Conservation (phyloP, 176 grass and related monocot species). For the Pontederia crassipes region DNA sequence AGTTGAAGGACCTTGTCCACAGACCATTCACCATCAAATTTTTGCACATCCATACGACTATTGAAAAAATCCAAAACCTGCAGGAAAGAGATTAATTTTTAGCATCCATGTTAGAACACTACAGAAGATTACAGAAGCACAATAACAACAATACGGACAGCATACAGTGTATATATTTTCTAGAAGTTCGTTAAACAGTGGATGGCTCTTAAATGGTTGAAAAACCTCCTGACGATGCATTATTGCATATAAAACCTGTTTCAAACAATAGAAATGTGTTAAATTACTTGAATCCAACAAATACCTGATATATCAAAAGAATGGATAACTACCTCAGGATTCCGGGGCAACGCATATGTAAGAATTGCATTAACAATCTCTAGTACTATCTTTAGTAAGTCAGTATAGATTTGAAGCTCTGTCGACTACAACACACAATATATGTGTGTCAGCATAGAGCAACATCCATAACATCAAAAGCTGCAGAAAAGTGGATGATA, state of each 20-base stretch:
- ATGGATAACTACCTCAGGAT: slow-evolving; percentile 68
- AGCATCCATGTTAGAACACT: slow-evolving; percentile 3
- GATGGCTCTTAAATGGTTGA: slow-evolving; percentile 93
- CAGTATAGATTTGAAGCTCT: slow-evolving; percentile 96
- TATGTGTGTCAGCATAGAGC: slow-evolving; percentile 15
- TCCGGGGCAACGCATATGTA: slow-evolving; percentile 92
- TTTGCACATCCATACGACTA: slow-evolving; percentile 92
- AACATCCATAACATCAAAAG: slow-evolving; percentile 2
- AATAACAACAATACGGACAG: not conserved
- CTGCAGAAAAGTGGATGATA: not conserved
- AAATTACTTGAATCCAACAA: not conserved
- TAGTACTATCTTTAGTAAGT: slow-evolving; percentile 94
- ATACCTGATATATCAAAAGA: not conserved
- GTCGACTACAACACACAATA: slow-evolving; percentile 63
- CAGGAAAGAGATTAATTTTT: slow-evolving; percentile 2
- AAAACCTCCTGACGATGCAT: slow-evolving; percentile 98
- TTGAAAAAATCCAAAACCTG: slow-evolving; percentile 99
- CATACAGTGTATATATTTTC: slow-evolving; percentile 98
- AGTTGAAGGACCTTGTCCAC: slow-evolving; percentile 95
- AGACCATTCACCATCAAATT: slow-evolving; percentile 87
- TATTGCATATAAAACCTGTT: slow-evolving; percentile 97
- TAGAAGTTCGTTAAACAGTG: slow-evolving; percentile 92
- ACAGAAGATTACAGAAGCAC: not conserved
- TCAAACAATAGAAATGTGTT: slow-evolving; percentile 14
- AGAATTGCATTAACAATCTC: slow-evolving; percentile 99